phyloP scores from a whole-genome alignment of 2,329 filamentous ascomycete species.

The Claviceps maximensis region DNA sequence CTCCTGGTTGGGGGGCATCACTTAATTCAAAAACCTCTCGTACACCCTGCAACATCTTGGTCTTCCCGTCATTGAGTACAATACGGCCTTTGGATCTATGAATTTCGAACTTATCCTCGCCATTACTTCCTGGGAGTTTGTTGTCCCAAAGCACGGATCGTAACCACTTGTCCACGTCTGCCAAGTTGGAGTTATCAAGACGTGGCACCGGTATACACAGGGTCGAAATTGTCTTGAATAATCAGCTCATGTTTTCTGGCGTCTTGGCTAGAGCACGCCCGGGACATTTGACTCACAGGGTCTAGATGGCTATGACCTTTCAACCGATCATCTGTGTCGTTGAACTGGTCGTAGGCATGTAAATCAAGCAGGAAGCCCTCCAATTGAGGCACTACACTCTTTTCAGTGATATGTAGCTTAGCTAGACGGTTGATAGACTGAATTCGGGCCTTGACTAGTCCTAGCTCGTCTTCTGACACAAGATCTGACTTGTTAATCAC shows the following conservation, averaged over 20 bases:
- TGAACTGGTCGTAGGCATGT: slow-evolving; percentile 80
- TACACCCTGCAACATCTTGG: slow-evolving; percentile 80
- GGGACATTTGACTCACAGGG: slow-evolving; percentile 40
- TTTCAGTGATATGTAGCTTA: slow-evolving; percentile 67
- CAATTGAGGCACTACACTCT: slow-evolving; percentile 66
- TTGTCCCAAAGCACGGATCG: slow-evolving; percentile 75
- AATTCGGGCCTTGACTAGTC: slow-evolving; percentile 57
- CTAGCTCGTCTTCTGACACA: slow-evolving; percentile 56
- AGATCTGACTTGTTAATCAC: slow-evolving; percentile 90
- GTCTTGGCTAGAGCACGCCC: not conserved
- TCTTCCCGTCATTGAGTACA: slow-evolving; percentile 45
- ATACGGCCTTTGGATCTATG: slow-evolving; percentile 80
- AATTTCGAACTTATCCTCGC: slow-evolving; percentile 50
- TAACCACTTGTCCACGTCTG: slow-evolving; percentile 66
- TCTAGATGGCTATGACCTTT: slow-evolving; percentile 89
- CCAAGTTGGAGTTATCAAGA: slow-evolving; percentile 44
- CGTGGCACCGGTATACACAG: slow-evolving; percentile 55
- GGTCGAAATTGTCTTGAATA: slow-evolving; percentile 69
- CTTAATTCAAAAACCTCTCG: slow-evolving; percentile 87
- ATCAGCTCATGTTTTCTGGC: slow-evolving; percentile 8
- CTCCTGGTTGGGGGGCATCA: slow-evolving; percentile 36
- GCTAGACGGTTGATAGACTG: slow-evolving; percentile 81
- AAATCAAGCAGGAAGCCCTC: slow-evolving; percentile 81
- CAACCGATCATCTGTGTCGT: slow-evolving; percentile 52
- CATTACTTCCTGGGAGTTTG: slow-evolving; percentile 35